Evolutionary conservation across 2,329 filamentous ascomycete species (phyloP), one percentile per base, ranked within the genome.

Genomic region (Trichoderma guizhouense): DNA sequence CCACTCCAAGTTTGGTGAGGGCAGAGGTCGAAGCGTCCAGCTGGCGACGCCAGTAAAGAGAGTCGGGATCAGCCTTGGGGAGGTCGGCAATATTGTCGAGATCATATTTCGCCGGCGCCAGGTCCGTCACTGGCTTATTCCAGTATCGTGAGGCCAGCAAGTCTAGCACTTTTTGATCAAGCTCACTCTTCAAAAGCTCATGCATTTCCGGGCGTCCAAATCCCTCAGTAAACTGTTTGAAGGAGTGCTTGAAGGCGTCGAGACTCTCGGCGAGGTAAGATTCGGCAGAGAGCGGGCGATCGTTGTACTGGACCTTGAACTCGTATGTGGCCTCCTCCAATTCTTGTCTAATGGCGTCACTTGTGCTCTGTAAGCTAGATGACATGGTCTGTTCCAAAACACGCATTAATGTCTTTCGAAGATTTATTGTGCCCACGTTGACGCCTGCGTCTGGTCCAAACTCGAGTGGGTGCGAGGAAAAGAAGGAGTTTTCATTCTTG

Each of bases 271-370:
- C 96, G 51, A 99, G 88, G 79, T 99, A 99, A 5, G 95, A 97
- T 80, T 99, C 96, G 2, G 96, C 96, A 65, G 94, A 97, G 43
- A 99, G 85, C 1, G 95, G 94, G 7, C 96, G 91, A 80, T 99
- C 96, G 78, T 99, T 99, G 83, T 99, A 99, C 81, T 99, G 97
- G 6, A 99, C 96, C 81, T 99, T 99, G 86, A 97, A 99, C 82
- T 99, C 95, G 79, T 99, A 99, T 0, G 93, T 95, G 3, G 96
- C 95, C 82, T 99, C 96, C 78, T 98, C 95, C 0, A 99, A 89
- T 81, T 99, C 96, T 79, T 97, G 94, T 73, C 92, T 92, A 75
- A 99, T 98, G 11, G 94, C 94, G 79, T 98, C 94, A 76, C 93
- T 93, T 4, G 96, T 99, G 70, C 90, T 90, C 76, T 96, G 93